Evolutionary conservation across 345 rosid genomes (phyloP).

Genomic region (Camelina laxa): DNA sequence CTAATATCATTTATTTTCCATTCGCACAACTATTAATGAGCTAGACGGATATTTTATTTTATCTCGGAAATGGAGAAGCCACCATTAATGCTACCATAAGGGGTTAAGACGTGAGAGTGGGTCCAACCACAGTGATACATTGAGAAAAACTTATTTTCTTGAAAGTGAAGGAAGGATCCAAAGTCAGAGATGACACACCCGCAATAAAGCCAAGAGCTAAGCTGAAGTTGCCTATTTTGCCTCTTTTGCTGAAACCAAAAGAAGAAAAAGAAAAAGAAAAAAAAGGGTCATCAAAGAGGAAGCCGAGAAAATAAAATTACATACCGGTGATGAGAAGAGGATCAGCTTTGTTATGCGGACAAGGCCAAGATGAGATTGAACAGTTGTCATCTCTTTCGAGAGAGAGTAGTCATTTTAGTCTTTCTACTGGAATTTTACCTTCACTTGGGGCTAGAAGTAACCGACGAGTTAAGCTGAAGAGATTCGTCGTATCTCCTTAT

Average conservation of each 20-base stretch:
- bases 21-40: background rate
- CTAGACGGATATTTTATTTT: background rate
- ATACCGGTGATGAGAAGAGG: background rate
- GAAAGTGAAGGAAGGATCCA: constrained; percentile 14
- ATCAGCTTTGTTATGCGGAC: constrained; percentile 14
- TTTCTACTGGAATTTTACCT: constrained; percentile 82
- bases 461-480: constrained; percentile 69
- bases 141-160: constrained; percentile 5
- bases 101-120: constrained; percentile 28
- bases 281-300: background rate
- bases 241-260: background rate
- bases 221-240: background rate
- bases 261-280: background rate
- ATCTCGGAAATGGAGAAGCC: background rate
- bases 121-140: constrained; percentile 17
- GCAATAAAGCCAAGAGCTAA: background rate
- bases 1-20: background rate
- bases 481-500: constrained; percentile 73
- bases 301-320: background rate
- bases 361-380: constrained; percentile 65
- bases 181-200: constrained; percentile 41
- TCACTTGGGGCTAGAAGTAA: constrained; percentile 90
- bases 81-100: background rate
- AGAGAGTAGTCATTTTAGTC: constrained; percentile 88
- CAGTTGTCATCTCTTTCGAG: constrained; percentile 57